Conservation (phyloP, 2,329 filamentous ascomycete species). For the Teratosphaeria viscida region DNA sequence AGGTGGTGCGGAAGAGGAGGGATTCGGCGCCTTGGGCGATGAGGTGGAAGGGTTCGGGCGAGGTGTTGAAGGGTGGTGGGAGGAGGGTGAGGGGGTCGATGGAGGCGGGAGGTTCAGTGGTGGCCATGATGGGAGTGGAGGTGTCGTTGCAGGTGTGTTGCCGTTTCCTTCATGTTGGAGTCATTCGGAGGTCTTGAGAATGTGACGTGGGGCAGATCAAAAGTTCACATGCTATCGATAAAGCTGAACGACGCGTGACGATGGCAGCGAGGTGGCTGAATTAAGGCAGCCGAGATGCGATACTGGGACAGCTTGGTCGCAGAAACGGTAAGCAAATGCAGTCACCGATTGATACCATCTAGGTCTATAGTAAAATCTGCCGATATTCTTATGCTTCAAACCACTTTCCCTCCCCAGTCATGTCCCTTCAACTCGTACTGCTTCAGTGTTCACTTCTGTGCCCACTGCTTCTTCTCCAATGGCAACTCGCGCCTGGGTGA, state of each 20-base stretch:
- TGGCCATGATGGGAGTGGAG: background rate
- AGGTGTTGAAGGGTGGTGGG: slow-evolving; percentile 55
- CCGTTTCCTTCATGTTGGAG: background rate
- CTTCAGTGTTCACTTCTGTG: no score
- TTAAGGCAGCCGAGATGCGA: background rate
- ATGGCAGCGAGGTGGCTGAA: background rate
- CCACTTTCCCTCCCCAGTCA: no score
- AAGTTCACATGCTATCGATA: background rate
- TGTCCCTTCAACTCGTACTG: background rate
- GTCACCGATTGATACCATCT: background rate
- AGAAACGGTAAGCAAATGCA: background rate
- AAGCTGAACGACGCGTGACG: background rate
- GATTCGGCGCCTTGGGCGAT: slow-evolving; percentile 93
- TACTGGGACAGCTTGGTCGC: background rate
- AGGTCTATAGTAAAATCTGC: background rate
- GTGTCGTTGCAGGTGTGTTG: background rate
- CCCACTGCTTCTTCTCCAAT: no score
- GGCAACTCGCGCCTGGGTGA: no score
- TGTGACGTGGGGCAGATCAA: background rate
- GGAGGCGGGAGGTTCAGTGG: background rate
- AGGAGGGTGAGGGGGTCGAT: background rate
- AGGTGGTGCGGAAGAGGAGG: slow-evolving; percentile 79
- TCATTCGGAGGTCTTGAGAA: background rate
- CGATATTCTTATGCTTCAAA: background rate
- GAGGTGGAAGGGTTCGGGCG: slow-evolving; percentile 50